phyloP scores from a whole-genome alignment of 768 basidiomycete genomes.

The Hygrocybe punicea region DNA sequence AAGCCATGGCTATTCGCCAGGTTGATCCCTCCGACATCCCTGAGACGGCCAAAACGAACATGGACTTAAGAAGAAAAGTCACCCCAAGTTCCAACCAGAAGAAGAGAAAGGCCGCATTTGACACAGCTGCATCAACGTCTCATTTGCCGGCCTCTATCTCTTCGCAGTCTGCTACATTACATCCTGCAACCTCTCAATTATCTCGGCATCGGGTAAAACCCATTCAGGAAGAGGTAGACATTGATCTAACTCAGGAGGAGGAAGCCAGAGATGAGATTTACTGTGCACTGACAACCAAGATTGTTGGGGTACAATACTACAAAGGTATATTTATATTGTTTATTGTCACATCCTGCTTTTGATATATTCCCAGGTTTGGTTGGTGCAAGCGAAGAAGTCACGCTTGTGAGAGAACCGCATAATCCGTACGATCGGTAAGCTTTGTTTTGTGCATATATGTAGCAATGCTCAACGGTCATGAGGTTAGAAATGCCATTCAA shows the following conservation, averaged over 20 bases:
- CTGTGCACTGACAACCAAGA: slow-evolving; percentile 51
- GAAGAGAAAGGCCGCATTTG: slow-evolving; percentile 44
- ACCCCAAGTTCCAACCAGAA: slow-evolving; percentile 31
- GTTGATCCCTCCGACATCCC: slow-evolving; percentile 62
- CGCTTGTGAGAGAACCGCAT: slow-evolving; percentile 58
- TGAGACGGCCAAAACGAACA: slow-evolving; percentile 36
- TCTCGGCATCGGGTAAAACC: not conserved
- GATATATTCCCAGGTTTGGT: slow-evolving; percentile 57
- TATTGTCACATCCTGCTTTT: slow-evolving; percentile 2
- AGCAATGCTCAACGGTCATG: not conserved
- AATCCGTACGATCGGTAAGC: slow-evolving; percentile 66
- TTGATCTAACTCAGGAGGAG: slow-evolving; percentile 44
- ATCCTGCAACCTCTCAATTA: slow-evolving; percentile 2
- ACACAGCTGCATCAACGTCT: slow-evolving; percentile 16
- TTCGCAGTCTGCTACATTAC: not conserved
- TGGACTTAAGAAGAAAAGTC: slow-evolving; percentile 1
- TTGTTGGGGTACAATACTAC: slow-evolving; percentile 87
- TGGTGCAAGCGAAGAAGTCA: slow-evolving; percentile 73
- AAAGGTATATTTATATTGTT: slow-evolving; percentile 40
- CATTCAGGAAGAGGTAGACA: slow-evolving; percentile 32
- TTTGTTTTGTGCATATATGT: not conserved
- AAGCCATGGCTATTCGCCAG: slow-evolving; percentile 51
- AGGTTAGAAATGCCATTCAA: slow-evolving; percentile 67
- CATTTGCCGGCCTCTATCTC: slow-evolving; percentile 15
- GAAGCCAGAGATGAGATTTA: slow-evolving; percentile 67